phyloP scores from a whole-genome alignment of 2,329 filamentous ascomycete genomes.

The Botryotinia calthae region DNA sequence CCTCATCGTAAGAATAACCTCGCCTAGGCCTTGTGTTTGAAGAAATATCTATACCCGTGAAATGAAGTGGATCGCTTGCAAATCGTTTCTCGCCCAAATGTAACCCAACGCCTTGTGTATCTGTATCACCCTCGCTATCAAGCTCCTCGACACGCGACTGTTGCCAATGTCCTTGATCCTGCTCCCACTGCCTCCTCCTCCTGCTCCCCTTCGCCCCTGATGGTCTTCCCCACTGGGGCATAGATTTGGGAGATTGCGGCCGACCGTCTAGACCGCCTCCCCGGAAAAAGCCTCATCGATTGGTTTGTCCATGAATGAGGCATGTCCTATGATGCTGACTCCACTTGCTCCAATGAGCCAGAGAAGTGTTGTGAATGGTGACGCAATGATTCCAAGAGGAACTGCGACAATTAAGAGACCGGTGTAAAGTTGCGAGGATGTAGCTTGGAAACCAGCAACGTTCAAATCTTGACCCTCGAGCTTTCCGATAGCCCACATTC shows the following conservation, averaged over 20 bases:
- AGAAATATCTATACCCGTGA: constrained; percentile 59
- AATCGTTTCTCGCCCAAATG: constrained; percentile 50
- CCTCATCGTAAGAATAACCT: constrained; percentile 43
- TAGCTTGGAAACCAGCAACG: constrained; percentile 77
- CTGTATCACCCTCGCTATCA: constrained; percentile 52
- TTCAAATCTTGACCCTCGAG: constrained; percentile 86
- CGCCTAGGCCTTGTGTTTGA: constrained; percentile 33
- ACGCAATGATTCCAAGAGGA: constrained; percentile 80
- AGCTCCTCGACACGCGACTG: constrained; percentile 61
- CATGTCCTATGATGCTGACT: constrained; percentile 92
- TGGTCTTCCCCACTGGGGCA: constrained; percentile 99
- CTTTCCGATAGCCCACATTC: constrained; percentile 89
- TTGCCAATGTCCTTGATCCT: constrained; percentile 50
- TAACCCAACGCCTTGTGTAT: constrained; percentile 55
- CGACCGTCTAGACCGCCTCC: constrained; percentile 99
- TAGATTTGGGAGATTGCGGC: constrained; percentile 95
- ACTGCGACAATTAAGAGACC: constrained; percentile 78
- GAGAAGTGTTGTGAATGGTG: constrained; percentile 78
- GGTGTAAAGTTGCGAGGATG: constrained; percentile 92
- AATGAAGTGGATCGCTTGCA: constrained; percentile 58
- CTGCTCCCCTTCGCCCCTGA: constrained; percentile 77
- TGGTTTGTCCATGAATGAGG: constrained; percentile 93
- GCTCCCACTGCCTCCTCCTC: constrained; percentile 52
- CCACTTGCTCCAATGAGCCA: constrained; percentile 96
- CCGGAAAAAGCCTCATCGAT: constrained; percentile 99